A percentile compares a stretch with the other conserved stretches of the same genome.
Evolutionary conservation across 768 basidiomycete genomes (phyloP).

Genomic region (Psilocybe cubensis): DNA sequence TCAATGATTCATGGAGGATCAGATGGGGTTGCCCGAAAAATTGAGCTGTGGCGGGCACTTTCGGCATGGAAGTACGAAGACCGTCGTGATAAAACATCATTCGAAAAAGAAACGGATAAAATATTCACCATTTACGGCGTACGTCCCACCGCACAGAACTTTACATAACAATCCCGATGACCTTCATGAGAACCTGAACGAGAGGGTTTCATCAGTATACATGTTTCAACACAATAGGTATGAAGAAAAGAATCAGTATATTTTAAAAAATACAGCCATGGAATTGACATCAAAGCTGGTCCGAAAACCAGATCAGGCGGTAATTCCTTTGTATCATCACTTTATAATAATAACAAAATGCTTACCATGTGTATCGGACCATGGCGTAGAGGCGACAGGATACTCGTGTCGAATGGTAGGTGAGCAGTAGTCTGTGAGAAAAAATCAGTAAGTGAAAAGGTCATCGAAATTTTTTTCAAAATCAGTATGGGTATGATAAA

Average conservation of each 20-base stretch:
- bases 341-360: slow-evolving; percentile 21
- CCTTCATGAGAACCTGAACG: neutral
- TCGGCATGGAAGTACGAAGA: slow-evolving; percentile 88
- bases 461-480: slow-evolving; percentile 5
- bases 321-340: slow-evolving; percentile 83
- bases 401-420: slow-evolving; percentile 1
- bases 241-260: slow-evolving; percentile 48
- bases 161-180: no score
- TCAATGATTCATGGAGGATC: slow-evolving; percentile 37
- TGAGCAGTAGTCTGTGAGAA: neutral
- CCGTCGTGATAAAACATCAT: slow-evolving; percentile 92
- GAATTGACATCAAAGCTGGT: slow-evolving; percentile 69
- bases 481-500: slow-evolving; percentile 69
- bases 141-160: no score
- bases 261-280: slow-evolving; percentile 76
- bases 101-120: slow-evolving; percentile 12
- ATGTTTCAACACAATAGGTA: slow-evolving; percentile 1
- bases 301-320: slow-evolving; percentile 68
- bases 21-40: slow-evolving; percentile 79
- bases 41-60: slow-evolving; percentile 95
- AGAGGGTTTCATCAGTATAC: neutral
- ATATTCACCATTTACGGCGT: slow-evolving; percentile 36
- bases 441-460: slow-evolving; percentile 12
- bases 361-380: slow-evolving; percentile 35
- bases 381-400: no score